Evolutionary conservation across 2,329 filamentous ascomycete species (phyloP), one percentile per base, ranked within the genome.

Genomic region (Amauroascus verrucosus): DNA sequence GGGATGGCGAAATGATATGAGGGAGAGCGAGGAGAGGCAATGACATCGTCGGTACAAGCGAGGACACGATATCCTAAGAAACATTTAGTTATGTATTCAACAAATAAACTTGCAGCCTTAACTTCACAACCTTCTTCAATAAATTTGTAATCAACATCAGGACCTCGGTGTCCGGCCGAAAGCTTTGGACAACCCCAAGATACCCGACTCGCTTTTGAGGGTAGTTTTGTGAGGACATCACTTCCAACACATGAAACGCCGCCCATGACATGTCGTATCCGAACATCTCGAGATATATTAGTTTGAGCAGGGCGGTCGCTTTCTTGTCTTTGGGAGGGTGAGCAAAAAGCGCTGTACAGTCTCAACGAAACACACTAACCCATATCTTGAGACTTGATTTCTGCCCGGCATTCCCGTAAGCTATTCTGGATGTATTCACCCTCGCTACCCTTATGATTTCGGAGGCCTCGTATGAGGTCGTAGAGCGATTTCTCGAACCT

Each of bases 401-500:
- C 93, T 65, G 83, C 78, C 63, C 90, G 88, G 71, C 93, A 98
- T 86, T 98, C 93, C 75, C 89, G 90, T 66, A 97, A 75, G 65
- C 85, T 89, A 69, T 88, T 85, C 67, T 95, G 86, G 56, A 98
- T 94, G 70, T 97, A 98, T 67, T 94, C 88, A 69, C 85, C 86
- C 74, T 98, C 93, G 66, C 84, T 86, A 63, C 91, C 91, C 71
- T 95, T 96, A 75, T 97, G 90, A 68, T 91, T 93, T 61, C 93
- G 85, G 66, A 98, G 77, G 64, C 93, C 93, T 72, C 90, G 82
- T 64, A 98, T 98, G 77, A 98, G 90, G 81, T 97, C 91, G 72
- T 96, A 95, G 18, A 98, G 81, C 40, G 93, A 96, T 74, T 98
- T 98, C 72, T 98, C 93, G 75, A 98, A 98, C 93, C 90, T 97